Evolutionary conservation across 2,329 filamentous ascomycete species (phyloP), one percentile per base, ranked within the genome.

Genomic region (Xylariomycetidae sp.): DNA sequence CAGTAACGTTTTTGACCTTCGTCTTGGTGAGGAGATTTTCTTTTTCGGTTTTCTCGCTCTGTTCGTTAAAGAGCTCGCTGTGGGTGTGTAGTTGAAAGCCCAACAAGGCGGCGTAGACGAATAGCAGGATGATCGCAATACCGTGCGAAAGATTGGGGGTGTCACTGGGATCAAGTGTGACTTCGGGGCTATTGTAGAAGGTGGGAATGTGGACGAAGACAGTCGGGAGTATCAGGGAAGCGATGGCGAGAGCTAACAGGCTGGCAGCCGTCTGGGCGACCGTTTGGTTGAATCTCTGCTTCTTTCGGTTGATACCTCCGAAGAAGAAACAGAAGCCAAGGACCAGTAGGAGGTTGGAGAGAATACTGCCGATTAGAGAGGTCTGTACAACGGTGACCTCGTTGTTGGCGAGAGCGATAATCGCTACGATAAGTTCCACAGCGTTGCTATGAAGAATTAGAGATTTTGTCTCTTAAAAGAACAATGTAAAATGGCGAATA

Each of bases 251-350:
- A 10, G 86, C 82, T 14, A 94, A 74, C 33, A 94, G 64, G 51
- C 83, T 88, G 11, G 88, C 81, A 4, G 88, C 86, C 0, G 89
- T 95, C 59, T 95, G 88, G 0, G 89, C 89, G 6, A 96, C 88
- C 0, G 86, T 90, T 20, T 85, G 79, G 66, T 96, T 95, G 74
- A 96, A 97, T 59, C 78, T 82, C 58, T 96, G 90, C 56, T 94
- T 85, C 17, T 75, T 54, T 17, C 89, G 78, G 38, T 84, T 81
- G 47, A 94, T 58, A 4, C 88, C 88, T 31, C 87, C 88, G 40
- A 86, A 82, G 66, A 94, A 92, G 70, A 94, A 96, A 57, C 82
- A 92, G 79, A 89, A 94, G 36, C 88, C 89, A 69, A 95, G 68
- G 32, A 95, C 87, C 11, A 95, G 75, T 4, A 95, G 74, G 38